Percentiles rank a stretch among this genome's conserved stretches.
phyloP scores from a whole-genome alignment of 805 yeast genomes.

The Brettanomyces nanus region DNA sequence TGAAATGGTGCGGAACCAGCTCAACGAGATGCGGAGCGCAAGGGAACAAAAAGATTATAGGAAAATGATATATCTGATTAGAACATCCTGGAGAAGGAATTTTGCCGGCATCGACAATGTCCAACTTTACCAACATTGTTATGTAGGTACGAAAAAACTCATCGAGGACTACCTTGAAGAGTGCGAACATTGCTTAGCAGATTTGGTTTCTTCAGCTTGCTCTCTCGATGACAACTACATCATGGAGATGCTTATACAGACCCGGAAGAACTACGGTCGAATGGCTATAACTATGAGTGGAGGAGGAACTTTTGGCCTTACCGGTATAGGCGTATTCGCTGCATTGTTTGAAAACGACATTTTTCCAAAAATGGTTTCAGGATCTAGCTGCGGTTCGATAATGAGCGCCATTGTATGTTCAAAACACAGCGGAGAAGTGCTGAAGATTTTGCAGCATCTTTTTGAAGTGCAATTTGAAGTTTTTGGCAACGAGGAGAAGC shows the following conservation, averaged over 20 bases:
- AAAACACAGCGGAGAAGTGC: constrained; percentile 64
- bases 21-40: constrained; percentile 51
- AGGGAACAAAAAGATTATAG: constrained; percentile 50
- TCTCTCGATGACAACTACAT: constrained; percentile 59
- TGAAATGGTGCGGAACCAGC: constrained; percentile 42
- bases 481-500: constrained; percentile 40
- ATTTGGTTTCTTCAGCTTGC: constrained; percentile 30
- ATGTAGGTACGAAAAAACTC: constrained; percentile 75
- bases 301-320: constrained; percentile 89
- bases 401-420: constrained; percentile 85
- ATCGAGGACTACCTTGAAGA: constrained; percentile 81
- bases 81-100: constrained; percentile 82
- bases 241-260: constrained; percentile 73
- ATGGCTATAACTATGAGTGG: constrained; percentile 95
- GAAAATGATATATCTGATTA: constrained; percentile 57
- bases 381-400: constrained; percentile 94
- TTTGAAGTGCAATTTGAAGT: constrained; percentile 48
- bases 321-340: constrained; percentile 86
- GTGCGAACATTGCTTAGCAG: constrained; percentile 44
- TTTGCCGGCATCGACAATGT: constrained; percentile 83
- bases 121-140: constrained; percentile 66
- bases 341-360: constrained; percentile 67
- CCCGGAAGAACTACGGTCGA: constrained; percentile 86
- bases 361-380: constrained; percentile 82
- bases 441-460: constrained; percentile 49